Evolutionary conservation across 2,329 filamentous ascomycete genomes (phyloP).

Genomic region (Sporothrix phasma): DNA sequence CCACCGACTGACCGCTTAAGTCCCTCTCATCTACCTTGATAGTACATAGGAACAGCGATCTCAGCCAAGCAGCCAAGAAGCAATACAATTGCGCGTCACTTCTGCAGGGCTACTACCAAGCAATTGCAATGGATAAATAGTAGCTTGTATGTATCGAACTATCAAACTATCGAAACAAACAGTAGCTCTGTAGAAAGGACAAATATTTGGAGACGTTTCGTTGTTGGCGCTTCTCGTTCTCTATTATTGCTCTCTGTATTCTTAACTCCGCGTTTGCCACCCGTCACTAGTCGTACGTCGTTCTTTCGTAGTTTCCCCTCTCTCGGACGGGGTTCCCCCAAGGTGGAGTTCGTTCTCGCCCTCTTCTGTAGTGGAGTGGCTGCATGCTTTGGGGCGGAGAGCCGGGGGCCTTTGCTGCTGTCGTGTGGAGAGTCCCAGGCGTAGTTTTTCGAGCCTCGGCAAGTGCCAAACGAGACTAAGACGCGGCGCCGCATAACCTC

Average conservation of each 20-base stretch:
- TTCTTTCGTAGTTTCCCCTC: background rate
- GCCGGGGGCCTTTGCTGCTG: background rate
- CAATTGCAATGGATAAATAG: background rate
- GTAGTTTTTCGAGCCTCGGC: slow-evolving; percentile 12
- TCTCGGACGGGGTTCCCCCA: background rate
- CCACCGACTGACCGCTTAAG: background rate
- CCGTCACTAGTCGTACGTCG: background rate
- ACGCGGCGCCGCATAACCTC: background rate
- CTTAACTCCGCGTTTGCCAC: background rate
- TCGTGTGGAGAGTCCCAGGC: background rate
- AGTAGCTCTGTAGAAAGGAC: no score
- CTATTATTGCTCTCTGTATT: background rate
- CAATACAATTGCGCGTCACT: background rate
- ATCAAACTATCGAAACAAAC: no score
- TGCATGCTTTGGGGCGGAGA: slow-evolving; percentile 1
- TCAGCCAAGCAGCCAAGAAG: background rate
- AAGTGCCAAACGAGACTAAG: slow-evolving; percentile 7
- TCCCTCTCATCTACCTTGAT: no score
- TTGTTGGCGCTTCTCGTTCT: no score
- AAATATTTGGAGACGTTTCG: no score
- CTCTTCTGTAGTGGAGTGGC: background rate
- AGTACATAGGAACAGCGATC: background rate
- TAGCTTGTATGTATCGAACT: no score
- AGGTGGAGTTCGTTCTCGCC: background rate
- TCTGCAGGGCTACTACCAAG: background rate